Evolutionary conservation across 2,329 filamentous ascomycete genomes (phyloP).

Genomic region (Bipolaris bicolor): DNA sequence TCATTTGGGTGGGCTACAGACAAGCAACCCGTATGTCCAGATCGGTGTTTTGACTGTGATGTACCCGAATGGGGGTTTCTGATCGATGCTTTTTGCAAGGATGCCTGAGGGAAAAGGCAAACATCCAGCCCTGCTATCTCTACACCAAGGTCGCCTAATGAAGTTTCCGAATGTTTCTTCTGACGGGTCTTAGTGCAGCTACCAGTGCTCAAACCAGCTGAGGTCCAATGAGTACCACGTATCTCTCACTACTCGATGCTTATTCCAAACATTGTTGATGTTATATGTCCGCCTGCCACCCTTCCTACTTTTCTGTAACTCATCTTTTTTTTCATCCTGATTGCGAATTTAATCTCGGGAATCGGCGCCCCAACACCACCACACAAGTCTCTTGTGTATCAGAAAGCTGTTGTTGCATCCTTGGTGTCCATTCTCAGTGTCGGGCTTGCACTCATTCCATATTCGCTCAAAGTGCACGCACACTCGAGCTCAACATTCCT

Average conservation of each 20-base stretch:
- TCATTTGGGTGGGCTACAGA: not conserved
- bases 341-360: not conserved
- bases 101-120: not conserved
- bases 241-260: not conserved
- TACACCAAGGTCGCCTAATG: not conserved
- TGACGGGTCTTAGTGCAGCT: not conserved
- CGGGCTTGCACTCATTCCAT: constrained; percentile 1
- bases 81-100: not conserved
- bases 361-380: not conserved
- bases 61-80: not conserved
- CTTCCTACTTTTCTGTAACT: not conserved
- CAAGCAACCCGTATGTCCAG: not conserved
- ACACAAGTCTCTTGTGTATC: not conserved
- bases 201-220: not conserved
- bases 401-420: not conserved
- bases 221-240: not conserved
- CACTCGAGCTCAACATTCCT: not conserved
- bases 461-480: not conserved
- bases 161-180: not conserved
- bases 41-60: not conserved
- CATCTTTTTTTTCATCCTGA: not conserved
- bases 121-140: not conserved
- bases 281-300: not conserved
- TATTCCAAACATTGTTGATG: not conserved
- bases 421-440: constrained; percentile 3